phyloP scores from a whole-genome alignment of 2,329 filamentous ascomycete genomes.

The Talaromyces sp. region DNA sequence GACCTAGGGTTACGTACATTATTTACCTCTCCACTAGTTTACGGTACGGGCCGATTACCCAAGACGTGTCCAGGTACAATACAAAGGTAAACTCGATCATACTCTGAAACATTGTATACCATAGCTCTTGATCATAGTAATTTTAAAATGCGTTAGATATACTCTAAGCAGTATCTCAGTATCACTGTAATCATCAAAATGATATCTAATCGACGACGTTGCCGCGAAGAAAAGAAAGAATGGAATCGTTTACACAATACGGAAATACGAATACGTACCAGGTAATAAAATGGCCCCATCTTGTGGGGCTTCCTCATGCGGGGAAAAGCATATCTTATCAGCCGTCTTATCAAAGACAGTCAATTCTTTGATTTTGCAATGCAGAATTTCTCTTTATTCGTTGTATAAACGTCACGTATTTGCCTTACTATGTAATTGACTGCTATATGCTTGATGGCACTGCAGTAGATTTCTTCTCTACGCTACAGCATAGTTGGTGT shows the following conservation, averaged over 20 bases:
- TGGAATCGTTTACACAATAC: not conserved
- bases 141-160: too few species aligned
- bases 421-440: too few species aligned
- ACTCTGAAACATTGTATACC: too few species aligned
- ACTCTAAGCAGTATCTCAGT: too few species aligned
- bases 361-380: not conserved
- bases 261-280: conserved; percentile 2
- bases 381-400: not conserved
- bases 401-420: too few species aligned
- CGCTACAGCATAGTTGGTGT: not conserved
- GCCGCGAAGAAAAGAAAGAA: not conserved
- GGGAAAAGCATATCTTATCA: not conserved
- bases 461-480: not conserved
- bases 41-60: too few species aligned
- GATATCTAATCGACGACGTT: not conserved
- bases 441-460: too few species aligned
- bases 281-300: not conserved
- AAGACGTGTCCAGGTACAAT: too few species aligned
- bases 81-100: too few species aligned
- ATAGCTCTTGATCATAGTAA: too few species aligned
- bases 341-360: not conserved
- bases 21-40: too few species aligned
- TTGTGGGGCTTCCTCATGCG: conserved; percentile 1
- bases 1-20: too few species aligned
- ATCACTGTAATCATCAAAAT: not conserved